Percentiles rank a stretch among this genome's conserved stretches.
phyloP scores from a whole-genome alignment of 1,284 basidiomycete genomes.

The Heterobasidion occidentale region DNA sequence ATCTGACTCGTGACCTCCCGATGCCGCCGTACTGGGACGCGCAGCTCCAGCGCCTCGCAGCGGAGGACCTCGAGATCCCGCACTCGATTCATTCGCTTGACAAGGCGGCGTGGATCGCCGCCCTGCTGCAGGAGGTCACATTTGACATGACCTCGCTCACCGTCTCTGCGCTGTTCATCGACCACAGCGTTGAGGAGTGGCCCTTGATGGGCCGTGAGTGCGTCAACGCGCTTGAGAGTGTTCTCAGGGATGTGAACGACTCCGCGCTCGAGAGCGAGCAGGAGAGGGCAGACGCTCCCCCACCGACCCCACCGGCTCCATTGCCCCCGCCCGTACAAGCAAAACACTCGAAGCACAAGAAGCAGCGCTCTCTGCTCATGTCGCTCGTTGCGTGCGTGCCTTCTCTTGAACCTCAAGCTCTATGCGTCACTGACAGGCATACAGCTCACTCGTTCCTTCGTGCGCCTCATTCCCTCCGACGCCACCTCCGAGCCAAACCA shows the following conservation, averaged over 20 bases:
- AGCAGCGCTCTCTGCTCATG: conserved; percentile 59
- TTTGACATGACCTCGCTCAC: conserved; percentile 44
- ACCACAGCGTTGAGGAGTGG: conserved; percentile 44
- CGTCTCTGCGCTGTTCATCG: conserved; percentile 48
- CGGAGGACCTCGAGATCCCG: conserved; percentile 54
- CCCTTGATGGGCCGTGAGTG: conserved; percentile 31
- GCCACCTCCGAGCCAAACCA: conserved; percentile 13
- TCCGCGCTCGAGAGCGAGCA: conserved; percentile 29
- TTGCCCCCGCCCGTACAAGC: conserved; percentile 7
- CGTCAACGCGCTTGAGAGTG: conserved; percentile 34
- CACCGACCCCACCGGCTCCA: conserved; percentile 2
- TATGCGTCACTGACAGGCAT: conserved; percentile 1
- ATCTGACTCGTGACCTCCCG: conserved; percentile 39
- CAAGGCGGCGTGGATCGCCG: conserved; percentile 48
- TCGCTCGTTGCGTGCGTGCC: conserved; percentile 48
- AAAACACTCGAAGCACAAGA: conserved; percentile 37
- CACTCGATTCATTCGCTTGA: conserved; percentile 54
- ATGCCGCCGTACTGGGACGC: conserved; percentile 48
- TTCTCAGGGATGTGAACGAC: conserved; percentile 46
- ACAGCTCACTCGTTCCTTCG: conserved; percentile 15
- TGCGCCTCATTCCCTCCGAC: conserved; percentile 17
- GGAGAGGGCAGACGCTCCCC: conserved; percentile 17
- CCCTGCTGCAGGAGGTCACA: conserved; percentile 47
- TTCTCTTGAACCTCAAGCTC: not conserved
- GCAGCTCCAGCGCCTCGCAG: conserved; percentile 41